Evolutionary conservation across 768 basidiomycete genomes (phyloP).

Genomic region (Tricholoma bakamatsutake): DNA sequence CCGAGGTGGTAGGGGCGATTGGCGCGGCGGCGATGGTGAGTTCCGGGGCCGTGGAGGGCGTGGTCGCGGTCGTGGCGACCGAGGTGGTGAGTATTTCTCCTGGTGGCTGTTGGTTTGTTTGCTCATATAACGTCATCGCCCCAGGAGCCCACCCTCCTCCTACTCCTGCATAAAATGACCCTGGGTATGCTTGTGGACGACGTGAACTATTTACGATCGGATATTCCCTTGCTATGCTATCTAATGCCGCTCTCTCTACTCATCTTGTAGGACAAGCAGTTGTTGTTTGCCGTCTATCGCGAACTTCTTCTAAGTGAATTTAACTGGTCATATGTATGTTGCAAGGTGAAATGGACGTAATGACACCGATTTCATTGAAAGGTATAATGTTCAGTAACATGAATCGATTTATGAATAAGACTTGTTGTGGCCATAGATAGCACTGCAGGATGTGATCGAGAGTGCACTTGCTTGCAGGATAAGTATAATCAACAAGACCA

Average conservation of each 20-base stretch:
- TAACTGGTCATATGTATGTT: no score
- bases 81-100: slow-evolving; percentile 24
- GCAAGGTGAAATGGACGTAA: no score
- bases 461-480: no score
- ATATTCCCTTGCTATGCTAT: neutral
- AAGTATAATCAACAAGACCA: no score
- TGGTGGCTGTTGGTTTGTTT: no score
- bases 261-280: neutral
- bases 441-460: no score
- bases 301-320: no score
- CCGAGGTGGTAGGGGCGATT: slow-evolving; percentile 39
- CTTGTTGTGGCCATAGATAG: no score
- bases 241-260: neutral
- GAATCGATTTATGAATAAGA: no score
- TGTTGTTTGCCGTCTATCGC: no score
- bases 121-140: neutral
- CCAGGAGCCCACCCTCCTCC: neutral
- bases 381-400: no score
- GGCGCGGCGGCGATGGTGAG: slow-evolving; percentile 39
- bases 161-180: neutral
- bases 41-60: slow-evolving; percentile 39
- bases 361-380: no score
- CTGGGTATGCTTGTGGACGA: neutral
- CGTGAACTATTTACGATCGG: neutral
- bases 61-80: slow-evolving; percentile 32